Percentiles rank a stretch among this genome's conserved stretches.
Conservation (phyloP, 805 yeast species). For the Zygotorulaspora sp. region DNA sequence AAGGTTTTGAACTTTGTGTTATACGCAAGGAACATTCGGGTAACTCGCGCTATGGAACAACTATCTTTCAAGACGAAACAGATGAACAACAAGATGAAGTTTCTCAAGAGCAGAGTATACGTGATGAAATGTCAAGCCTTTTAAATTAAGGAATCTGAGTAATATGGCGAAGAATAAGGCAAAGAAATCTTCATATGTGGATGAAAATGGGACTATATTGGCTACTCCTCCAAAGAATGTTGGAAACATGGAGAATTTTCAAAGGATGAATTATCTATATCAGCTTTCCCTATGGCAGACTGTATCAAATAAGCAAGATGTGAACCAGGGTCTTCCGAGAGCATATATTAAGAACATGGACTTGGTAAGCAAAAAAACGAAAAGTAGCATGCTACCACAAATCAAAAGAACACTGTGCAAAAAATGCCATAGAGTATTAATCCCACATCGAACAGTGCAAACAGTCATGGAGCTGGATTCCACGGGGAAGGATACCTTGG, state of each 20-base stretch:
- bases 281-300: conserved; percentile 48
- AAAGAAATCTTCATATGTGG: conserved; percentile 5
- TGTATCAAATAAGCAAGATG: conserved; percentile 7
- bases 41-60: conserved; percentile 1
- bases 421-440: conserved; percentile 48
- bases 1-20: conserved; percentile 8
- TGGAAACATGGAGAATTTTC: conserved; percentile 55
- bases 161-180: conserved; percentile 3
- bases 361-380: conserved; percentile 62
- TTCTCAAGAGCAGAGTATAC: background rate
- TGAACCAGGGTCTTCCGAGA: conserved; percentile 45
- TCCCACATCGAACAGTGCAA: conserved; percentile 39
- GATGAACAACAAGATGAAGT: background rate
- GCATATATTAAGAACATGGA: conserved; percentile 52
- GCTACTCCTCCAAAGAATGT: conserved; percentile 38
- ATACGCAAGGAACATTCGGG: conserved; percentile 3
- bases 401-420: conserved; percentile 70
- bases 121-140: background rate
- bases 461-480: conserved; percentile 25
- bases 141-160: background rate
- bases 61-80: background rate
- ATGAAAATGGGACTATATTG: conserved; percentile 20
- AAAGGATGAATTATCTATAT: conserved; percentile 54
- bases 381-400: conserved; percentile 56
- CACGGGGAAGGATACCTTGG: conserved; percentile 43